Conservation (phyloP, 2,329 filamentous ascomycete genomes). For the Teratosphaeria viscida region DNA sequence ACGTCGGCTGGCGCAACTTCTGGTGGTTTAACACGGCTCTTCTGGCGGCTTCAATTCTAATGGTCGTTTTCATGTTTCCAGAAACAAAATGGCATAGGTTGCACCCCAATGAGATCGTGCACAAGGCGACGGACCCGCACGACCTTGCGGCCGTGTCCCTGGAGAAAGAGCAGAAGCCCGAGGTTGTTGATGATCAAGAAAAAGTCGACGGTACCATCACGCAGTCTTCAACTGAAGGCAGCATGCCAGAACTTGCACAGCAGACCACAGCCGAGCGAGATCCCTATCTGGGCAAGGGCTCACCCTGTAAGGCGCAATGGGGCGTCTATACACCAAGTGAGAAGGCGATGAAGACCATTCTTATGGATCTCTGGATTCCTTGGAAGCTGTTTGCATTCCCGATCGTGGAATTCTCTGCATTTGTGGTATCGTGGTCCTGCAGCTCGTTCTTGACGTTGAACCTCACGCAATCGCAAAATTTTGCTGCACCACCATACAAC, state of each 20-base stretch:
- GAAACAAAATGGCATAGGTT: slow-evolving; percentile 51
- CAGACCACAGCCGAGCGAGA: slow-evolving; percentile 36
- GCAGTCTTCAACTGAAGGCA: slow-evolving; percentile 12
- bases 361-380: slow-evolving; percentile 49
- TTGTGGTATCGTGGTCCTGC: slow-evolving; percentile 51
- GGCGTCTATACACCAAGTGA: slow-evolving; percentile 40
- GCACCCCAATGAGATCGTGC: slow-evolving; percentile 22
- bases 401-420: slow-evolving; percentile 52
- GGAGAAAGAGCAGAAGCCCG: slow-evolving; percentile 8
- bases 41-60: slow-evolving; percentile 38
- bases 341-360: slow-evolving; percentile 36
- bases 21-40: slow-evolving; percentile 56
- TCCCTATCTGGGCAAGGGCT: slow-evolving; percentile 46
- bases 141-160: neutral
- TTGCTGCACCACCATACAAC: slow-evolving; percentile 46
- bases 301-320: slow-evolving; percentile 47
- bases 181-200: slow-evolving; percentile 10
- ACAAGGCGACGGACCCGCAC: slow-evolving; percentile 2
- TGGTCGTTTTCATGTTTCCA: slow-evolving; percentile 51
- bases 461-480: slow-evolving; percentile 46
- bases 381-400: slow-evolving; percentile 54
- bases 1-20: slow-evolving; percentile 51
- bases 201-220: slow-evolving; percentile 15
- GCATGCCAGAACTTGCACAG: slow-evolving; percentile 17
- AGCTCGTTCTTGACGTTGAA: slow-evolving; percentile 50